These are phyloP conservation scores for Sorghum bicolor DNA, from an alignment of 176 grass and related monocot species.

Conservation along the genomic window DNA sequence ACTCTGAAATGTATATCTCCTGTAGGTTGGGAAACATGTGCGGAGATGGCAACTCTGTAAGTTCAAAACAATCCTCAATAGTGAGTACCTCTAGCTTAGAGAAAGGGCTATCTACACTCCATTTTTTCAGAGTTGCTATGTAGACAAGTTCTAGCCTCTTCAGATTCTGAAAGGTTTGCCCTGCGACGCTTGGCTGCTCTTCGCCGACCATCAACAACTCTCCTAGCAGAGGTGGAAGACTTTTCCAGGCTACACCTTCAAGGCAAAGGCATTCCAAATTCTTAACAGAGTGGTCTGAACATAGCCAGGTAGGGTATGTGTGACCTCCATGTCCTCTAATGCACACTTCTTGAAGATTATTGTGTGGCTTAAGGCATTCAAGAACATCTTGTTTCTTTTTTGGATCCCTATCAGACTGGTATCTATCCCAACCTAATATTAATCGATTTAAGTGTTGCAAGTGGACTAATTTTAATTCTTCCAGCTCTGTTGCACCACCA, in stretches of 20 bases:
- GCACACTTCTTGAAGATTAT: not conserved
- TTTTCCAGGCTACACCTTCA: not conserved
- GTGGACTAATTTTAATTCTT: not conserved
- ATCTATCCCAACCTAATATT: not conserved
- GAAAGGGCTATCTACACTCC: not conserved
- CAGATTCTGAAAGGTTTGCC: not conserved
- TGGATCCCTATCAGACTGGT: fast-evolving
- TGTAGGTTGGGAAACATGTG: too few species aligned
- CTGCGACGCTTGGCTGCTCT: not conserved
- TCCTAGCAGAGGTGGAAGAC: not conserved
- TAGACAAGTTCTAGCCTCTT: not conserved
- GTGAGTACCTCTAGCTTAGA: not conserved
- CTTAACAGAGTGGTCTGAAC: not conserved
- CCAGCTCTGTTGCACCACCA: not conserved
- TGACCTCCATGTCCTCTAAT: not conserved
- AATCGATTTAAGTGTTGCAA: not conserved
- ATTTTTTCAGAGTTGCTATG: not conserved
- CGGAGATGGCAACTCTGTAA: too few species aligned
- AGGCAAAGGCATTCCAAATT: not conserved
- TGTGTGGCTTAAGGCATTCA: not conserved
- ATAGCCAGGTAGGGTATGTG: not conserved
- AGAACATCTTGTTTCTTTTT: not conserved
- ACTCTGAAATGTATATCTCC: too few species aligned
- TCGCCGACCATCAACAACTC: not conserved
- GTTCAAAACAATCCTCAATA: too few species aligned